Conservation (phyloP, 2,329 filamentous ascomycete genomes). For the Xylariaceae sp. region DNA sequence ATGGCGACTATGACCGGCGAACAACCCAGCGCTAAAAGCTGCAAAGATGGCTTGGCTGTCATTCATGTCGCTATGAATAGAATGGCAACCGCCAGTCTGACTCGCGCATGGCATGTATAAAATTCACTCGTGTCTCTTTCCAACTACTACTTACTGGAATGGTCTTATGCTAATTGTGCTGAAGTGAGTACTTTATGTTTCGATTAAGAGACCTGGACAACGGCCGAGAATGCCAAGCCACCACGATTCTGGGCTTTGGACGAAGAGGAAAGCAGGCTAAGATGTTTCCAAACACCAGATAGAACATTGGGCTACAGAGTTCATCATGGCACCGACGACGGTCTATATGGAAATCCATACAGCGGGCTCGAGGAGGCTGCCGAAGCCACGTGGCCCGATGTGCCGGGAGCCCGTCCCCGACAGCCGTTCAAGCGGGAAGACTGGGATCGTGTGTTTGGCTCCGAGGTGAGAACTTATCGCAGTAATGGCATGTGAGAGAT, state of each 20-base stretch:
- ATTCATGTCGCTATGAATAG: background rate
- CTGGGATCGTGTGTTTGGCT: slow-evolving; percentile 7
- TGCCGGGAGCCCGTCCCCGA: background rate
- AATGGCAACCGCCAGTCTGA: background rate
- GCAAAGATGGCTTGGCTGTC: background rate
- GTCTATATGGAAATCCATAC: slow-evolving; percentile 5
- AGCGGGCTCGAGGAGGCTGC: slow-evolving; percentile 3
- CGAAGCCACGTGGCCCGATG: slow-evolving; percentile 7
- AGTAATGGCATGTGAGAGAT: background rate
- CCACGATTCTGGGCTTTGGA: too few species aligned
- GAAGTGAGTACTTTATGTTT: too few species aligned
- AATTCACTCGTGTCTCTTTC: too few species aligned
- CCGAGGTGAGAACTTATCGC: background rate
- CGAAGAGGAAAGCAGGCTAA: too few species aligned
- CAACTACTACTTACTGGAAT: too few species aligned
- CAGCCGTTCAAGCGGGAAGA: slow-evolving; percentile 3
- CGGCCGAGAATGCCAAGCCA: too few species aligned
- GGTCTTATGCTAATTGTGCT: too few species aligned
- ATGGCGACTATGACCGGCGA: background rate
- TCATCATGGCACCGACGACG: slow-evolving; percentile 5
- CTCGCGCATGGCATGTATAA: background rate
- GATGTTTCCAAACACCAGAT: background rate
- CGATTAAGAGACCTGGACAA: too few species aligned
- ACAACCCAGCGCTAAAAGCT: background rate
- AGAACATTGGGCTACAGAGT: slow-evolving; percentile 9